A percentile compares a stretch with the other conserved stretches of the same genome.
Conservation (phyloP, 1,139 yeast species). For the Blastobotrys proliferans region DNA sequence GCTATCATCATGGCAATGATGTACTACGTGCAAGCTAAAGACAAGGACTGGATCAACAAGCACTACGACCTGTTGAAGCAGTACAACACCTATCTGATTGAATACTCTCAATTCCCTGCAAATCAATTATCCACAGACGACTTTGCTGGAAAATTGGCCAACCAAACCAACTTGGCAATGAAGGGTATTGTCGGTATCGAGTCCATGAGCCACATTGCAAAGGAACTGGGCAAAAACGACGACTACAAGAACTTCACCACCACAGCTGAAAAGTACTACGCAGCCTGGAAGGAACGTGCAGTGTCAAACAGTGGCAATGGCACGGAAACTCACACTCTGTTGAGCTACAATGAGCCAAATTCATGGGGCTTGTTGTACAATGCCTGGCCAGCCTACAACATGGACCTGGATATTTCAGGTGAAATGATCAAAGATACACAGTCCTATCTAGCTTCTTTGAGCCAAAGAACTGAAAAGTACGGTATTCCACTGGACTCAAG, state of each 20-base stretch:
- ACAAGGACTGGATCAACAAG: conserved; percentile 1
- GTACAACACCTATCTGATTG: conserved; percentile 7
- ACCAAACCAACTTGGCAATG: conserved; percentile 13
- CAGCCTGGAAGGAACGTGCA: conserved; percentile 5
- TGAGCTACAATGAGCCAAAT: conserved; percentile 5
- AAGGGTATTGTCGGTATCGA: conserved; percentile 12
- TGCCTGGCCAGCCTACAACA: conserved; percentile 2
- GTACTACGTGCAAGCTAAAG: conserved; percentile 2
- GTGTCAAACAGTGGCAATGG: conserved; percentile 2
- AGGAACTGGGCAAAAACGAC: conserved; percentile 3
- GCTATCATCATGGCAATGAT: conserved; percentile 3
- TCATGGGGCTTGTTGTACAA: conserved; percentile 11
- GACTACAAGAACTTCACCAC: conserved; percentile 5
- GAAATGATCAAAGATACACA: conserved; percentile 1
- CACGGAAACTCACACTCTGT: conserved; percentile 5
- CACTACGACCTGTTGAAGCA: conserved; percentile 10
- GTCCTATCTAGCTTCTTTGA: not conserved
- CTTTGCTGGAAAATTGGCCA: conserved; percentile 11
- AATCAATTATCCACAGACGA: conserved; percentile 16
- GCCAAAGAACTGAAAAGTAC: not conserved
- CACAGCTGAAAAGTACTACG: conserved; percentile 1
- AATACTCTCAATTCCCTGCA: conserved; percentile 7
- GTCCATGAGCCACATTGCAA: conserved; percentile 10
- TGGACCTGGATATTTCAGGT: conserved; percentile 6
- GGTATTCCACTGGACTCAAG: conserved; percentile 7